Evolutionary conservation across 2,329 filamentous ascomycete genomes (phyloP).

Genomic region (Emericellopsis atlantica): DNA sequence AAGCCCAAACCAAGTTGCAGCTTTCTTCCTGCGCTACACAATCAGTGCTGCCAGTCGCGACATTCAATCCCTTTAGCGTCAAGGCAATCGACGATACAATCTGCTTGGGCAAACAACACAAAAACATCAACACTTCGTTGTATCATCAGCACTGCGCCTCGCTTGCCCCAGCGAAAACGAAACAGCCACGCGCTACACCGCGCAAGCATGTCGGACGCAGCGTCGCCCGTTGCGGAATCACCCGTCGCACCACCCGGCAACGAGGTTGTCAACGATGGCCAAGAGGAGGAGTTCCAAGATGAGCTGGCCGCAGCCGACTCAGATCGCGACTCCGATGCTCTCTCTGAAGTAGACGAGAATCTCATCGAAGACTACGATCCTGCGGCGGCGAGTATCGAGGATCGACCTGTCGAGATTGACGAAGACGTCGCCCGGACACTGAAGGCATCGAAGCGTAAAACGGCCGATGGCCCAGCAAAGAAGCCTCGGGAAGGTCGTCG

Average conservation of each 20-base stretch:
- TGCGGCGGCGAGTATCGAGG: conserved; percentile 48
- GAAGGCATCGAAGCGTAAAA: conserved; percentile 54
- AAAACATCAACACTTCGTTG: too few species aligned
- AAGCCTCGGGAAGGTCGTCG: conserved; percentile 65
- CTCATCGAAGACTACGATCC: conserved; percentile 60
- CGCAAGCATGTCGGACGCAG: conserved; percentile 30
- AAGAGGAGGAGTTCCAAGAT: conserved; percentile 27
- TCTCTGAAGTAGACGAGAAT: conserved; percentile 58
- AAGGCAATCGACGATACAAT: too few species aligned
- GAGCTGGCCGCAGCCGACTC: conserved; percentile 28
- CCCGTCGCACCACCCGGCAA: conserved; percentile 14
- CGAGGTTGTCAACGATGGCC: conserved; percentile 24
- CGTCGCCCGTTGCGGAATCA: conserved; percentile 17
- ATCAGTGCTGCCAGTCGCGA: too few species aligned
- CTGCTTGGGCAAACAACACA: too few species aligned
- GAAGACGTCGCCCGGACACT: conserved; percentile 51
- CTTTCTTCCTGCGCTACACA: too few species aligned
- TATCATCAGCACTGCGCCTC: too few species aligned
- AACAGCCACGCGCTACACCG: too few species aligned
- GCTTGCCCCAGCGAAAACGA: too few species aligned
- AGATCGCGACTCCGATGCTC: conserved; percentile 44
- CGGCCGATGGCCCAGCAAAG: conserved; percentile 51
- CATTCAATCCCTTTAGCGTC: too few species aligned
- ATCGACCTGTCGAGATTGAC: conserved; percentile 54
- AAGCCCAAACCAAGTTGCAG: too few species aligned